Evolutionary conservation across 257 asterid genomes (phyloP).

Genomic region (Scutellaria barbata): DNA sequence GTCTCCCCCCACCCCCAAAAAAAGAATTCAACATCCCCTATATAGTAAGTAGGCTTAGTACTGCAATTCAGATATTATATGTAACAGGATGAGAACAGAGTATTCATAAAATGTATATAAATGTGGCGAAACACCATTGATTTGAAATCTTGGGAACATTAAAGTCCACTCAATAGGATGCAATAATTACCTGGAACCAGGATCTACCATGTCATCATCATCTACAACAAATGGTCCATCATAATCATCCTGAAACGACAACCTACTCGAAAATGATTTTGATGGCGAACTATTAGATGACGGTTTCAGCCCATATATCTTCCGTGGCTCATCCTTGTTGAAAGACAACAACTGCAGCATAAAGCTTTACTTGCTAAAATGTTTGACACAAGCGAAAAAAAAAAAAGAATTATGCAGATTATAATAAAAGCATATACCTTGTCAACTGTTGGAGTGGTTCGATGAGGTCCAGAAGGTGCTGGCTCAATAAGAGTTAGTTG

Average conservation of each 20-base stretch:
- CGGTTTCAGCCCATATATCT: slow-evolving; percentile 43
- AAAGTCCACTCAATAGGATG: slow-evolving; percentile 28
- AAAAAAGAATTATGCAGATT: slow-evolving; percentile 10
- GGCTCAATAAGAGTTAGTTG: slow-evolving; percentile 40
- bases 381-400: background rate
- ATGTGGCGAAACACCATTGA: slow-evolving; percentile 14
- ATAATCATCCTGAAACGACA: slow-evolving; percentile 74
- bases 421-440: slow-evolving; percentile 50
- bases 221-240: slow-evolving; percentile 82
- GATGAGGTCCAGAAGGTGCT: slow-evolving; percentile 49
- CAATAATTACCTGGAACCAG: slow-evolving; percentile 65
- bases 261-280: slow-evolving; percentile 66
- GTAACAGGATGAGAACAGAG: slow-evolving; percentile 9
- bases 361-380: slow-evolving; percentile 22
- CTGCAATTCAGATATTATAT: background rate
- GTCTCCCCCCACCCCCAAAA: background rate
- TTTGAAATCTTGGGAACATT: slow-evolving; percentile 18
- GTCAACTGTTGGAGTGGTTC: slow-evolving; percentile 53
- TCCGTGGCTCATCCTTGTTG: slow-evolving; percentile 56
- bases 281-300: slow-evolving; percentile 59
- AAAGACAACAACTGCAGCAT: slow-evolving; percentile 50
- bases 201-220: slow-evolving; percentile 64
- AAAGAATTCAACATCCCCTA: background rate
- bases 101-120: slow-evolving; percentile 1
- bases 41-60: slow-evolving; percentile 7